Base-by-base conservation (phyloP, 345 rosid species). In the Boechera retrofracta region DNA sequence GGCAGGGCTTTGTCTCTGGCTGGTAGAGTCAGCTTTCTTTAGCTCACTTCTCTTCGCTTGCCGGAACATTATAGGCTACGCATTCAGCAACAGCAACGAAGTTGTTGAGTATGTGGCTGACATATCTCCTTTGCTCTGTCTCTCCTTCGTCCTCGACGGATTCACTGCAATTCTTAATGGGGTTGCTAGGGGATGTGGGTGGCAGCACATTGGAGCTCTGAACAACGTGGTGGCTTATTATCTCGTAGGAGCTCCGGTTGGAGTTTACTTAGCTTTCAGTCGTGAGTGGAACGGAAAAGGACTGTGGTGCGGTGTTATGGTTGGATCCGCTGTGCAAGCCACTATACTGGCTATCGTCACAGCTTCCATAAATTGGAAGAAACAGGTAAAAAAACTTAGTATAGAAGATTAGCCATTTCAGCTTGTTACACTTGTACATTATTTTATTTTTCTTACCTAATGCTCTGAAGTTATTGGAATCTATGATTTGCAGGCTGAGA, bases 161-260 rank as follows among this genome's bases (percentile, higher is more conserved):
- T 51, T 82, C 1, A 80, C 72, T 2, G 77, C 36, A 9, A 45
- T 78, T 33, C 70, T 82, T 4, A 58, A 70, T 57, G 84, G 86
- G 6, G 81, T 81, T 64, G 84, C 82, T 28, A 78, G 82, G 38
- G 86, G 84, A 32, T 67, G 84, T 78, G 86, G 84, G 3, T 81
- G 82, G 84, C 83, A 83, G 55, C 62, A 81, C 6, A 66, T 81
- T 33, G 84, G 86, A 38, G 86, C 82, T 36, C 78, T 35, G 26
- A 71, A 71, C 16, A 83, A 75, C 48, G 52, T 81, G 3, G 82
- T 54, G 0, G 76, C 86, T 53, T 53, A 74, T 13, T 83, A 83
- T 47, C 56, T 83, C 0, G 47, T 66, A 21, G 86, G 86, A 10
- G 64, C 77, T 73, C 88, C 88, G 4, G 84, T 75, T 5, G 86